Conservation (phyloP, 2,329 filamentous ascomycete genomes). For the Aspergillus brasiliensis region DNA sequence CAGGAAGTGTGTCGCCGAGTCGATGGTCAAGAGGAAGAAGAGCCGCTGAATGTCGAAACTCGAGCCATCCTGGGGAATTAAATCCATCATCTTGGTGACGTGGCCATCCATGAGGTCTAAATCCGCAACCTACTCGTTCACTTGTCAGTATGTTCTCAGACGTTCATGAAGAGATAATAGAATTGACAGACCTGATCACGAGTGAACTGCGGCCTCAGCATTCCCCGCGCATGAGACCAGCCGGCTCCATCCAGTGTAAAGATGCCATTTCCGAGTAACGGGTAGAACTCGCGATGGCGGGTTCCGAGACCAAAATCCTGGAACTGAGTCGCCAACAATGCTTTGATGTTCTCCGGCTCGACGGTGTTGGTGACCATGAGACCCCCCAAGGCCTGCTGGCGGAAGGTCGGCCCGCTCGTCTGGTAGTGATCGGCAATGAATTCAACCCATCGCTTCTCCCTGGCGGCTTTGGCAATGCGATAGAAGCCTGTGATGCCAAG, state of each 20-base stretch:
- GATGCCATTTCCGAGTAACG: conserved; percentile 52
- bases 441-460: conserved; percentile 35
- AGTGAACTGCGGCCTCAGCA: conserved; percentile 84
- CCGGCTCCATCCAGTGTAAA: conserved; percentile 71
- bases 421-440: conserved; percentile 27
- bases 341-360: conserved; percentile 71
- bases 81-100: conserved; percentile 68
- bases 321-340: conserved; percentile 81
- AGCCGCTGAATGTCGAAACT: conserved; percentile 72
- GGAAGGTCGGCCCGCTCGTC: conserved; percentile 29
- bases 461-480: conserved; percentile 25
- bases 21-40: conserved; percentile 79
- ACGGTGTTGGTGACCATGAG: conserved; percentile 29
- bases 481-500: conserved; percentile 31
- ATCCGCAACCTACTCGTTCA: conserved; percentile 52
- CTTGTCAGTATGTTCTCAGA: neutral
- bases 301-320: conserved; percentile 78
- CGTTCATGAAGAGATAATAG: no score
- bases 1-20: conserved; percentile 84
- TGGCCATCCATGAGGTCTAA: conserved; percentile 79
- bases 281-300: conserved; percentile 65
- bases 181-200: conserved; percentile 66
- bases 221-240: conserved; percentile 77
- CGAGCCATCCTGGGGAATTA: conserved; percentile 52
- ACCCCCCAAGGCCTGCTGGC: conserved; percentile 23